Base-by-base conservation (phyloP, 176 grass and related monocot genomes). In the Alopecurus myosuroides region DNA sequence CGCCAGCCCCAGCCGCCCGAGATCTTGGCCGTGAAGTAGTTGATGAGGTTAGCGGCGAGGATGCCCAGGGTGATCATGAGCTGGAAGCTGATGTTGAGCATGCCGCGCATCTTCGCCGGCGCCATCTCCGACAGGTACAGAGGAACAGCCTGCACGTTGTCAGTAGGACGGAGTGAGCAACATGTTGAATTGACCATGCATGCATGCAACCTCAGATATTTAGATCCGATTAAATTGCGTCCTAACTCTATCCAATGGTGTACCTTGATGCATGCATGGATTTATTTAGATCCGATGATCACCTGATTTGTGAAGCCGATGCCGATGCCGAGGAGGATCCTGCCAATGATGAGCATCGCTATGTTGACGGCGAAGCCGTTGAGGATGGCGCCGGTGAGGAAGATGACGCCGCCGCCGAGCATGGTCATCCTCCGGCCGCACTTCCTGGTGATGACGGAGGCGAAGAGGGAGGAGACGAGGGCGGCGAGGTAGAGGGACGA, bases 241-340 rank as follows among this genome's bases (percentile, higher is more conserved):
- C 29, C 14, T 62, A 62, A 62, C 61, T 64, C 6, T 29, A 63
- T 63, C 60, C 28, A 29, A 55, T 55, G 4, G 6, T 6, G 20
- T 57, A 57, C 53, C n/a, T 23, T 9, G 6, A 34, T 18, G 62
- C 30, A 65, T 18, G 7, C 30, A 65, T 4, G 62, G 30, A 58
- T 13, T 11, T 57, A 57, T 9, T 57, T 23, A 57, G 10, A 22
- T 45, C 45, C 13, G 45, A 57, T 25, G 22, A 57, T 57, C 53
- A 92, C 91, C 90, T 92, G 90, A 74, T 83, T 90, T 9, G 82
- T 86, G 20, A 95, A 92, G 4, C 93, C 90, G 9, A 95, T 82
- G 36, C 93, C 93, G 25, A 86, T 6, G 50, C 93, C 93, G 30
- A 95, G 93, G 37, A 95, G 87, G 37, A 91, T 82, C 22, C 94